A percentile compares a stretch with the other conserved stretches of the same genome.
Conservation (phyloP, 148 eudicot genomes). For the Fagopyrum esculentum region DNA sequence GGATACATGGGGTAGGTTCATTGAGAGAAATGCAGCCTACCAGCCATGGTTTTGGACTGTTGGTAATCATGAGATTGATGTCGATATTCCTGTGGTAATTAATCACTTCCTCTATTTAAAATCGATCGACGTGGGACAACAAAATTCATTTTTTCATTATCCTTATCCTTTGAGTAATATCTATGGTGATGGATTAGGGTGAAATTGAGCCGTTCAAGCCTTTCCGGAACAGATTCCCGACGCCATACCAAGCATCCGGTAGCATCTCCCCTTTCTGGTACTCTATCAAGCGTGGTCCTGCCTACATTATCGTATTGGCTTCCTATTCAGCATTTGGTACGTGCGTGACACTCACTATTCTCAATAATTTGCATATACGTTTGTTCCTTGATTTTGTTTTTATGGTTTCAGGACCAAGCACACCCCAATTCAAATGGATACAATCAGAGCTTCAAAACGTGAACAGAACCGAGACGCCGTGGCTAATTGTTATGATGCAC, state of each 20-base stretch:
- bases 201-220: constrained; percentile 11
- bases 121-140: too few species aligned
- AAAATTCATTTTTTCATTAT: too few species aligned
- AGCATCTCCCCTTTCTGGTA: too few species aligned
- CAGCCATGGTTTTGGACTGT: constrained; percentile 8
- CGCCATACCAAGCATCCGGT: too few species aligned
- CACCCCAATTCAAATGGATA: constrained; percentile 11
- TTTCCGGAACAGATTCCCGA: neutral
- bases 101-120: too few species aligned
- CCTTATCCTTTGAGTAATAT: too few species aligned
- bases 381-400: neutral
- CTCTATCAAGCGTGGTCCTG: neutral
- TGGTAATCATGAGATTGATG: constrained; percentile 4
- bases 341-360: neutral
- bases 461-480: constrained; percentile 15
- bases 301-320: constrained; percentile 10
- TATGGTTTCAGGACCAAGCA: neutral
- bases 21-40: neutral
- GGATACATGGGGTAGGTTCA: constrained; percentile 3
- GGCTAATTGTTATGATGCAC: constrained; percentile 13
- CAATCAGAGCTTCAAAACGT: neutral
- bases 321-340: constrained; percentile 10
- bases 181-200: neutral
- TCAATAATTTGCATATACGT: neutral
- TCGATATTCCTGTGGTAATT: too few species aligned